These are phyloP conservation scores for Tilletia walkeri DNA, from an alignment of 1,284 basidiomycete genomes.

Conservation along the genomic window DNA sequence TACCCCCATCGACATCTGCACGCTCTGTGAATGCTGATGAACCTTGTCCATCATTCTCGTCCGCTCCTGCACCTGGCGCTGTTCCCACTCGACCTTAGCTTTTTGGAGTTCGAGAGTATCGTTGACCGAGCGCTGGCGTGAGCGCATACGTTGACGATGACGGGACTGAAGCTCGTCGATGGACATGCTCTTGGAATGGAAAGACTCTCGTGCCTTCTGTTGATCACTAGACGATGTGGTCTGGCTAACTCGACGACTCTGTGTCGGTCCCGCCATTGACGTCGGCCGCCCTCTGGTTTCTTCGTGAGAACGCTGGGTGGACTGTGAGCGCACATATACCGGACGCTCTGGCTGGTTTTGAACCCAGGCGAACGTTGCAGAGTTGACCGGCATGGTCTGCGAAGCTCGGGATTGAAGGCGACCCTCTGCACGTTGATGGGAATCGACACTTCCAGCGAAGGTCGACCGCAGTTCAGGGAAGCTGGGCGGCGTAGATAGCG, in stretches of 20 bases:
- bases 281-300: background rate
- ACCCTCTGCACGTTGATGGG: no score
- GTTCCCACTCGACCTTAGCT: slow-evolving; percentile 37
- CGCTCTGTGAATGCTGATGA: no score
- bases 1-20: no score
- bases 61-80: no score
- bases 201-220: slow-evolving; percentile 17
- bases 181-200: slow-evolving; percentile 29
- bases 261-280: slow-evolving; percentile 26
- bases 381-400: no score
- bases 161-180: slow-evolving; percentile 36
- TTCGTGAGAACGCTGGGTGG: background rate
- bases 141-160: slow-evolving; percentile 23
- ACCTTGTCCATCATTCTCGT: no score
- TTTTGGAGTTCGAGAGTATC: slow-evolving; percentile 31
- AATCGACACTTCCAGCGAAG: no score
- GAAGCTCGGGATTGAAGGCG: background rate
- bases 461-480: no score
- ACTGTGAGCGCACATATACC: background rate
- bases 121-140: slow-evolving; percentile 25
- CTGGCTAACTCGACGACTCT: no score
- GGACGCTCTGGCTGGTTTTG: no score
- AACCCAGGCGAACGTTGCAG: no score
- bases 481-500: no score
- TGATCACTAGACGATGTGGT: background rate